Percentiles rank a stretch among this genome's conserved stretches.
Evolutionary conservation across 2,329 filamentous ascomycete species (phyloP).

Genomic region (Neurospora sp.): DNA sequence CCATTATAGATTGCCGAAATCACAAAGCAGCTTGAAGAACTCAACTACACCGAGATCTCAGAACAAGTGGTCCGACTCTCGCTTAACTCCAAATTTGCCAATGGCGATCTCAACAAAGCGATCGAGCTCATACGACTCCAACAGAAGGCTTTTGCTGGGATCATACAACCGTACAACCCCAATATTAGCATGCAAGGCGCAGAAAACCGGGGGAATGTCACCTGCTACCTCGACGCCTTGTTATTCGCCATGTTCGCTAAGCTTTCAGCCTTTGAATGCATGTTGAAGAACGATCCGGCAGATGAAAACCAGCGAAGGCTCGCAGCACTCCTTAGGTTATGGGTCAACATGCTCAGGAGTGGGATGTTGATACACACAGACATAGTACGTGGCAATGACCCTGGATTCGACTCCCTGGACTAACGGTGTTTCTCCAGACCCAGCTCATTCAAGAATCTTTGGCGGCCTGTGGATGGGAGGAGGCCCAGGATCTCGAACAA

Average conservation of each 20-base stretch:
- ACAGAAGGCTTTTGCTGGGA: slow-evolving; percentile 71
- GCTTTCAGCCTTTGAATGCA: slow-evolving; percentile 83
- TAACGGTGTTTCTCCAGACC: slow-evolving; percentile 44
- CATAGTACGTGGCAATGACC: slow-evolving; percentile 46
- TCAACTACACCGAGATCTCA: slow-evolving; percentile 36
- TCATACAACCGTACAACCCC: slow-evolving; percentile 66
- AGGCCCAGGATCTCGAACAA: slow-evolving; percentile 67
- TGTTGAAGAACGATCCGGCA: slow-evolving; percentile 70
- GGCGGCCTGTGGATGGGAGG: slow-evolving; percentile 79
- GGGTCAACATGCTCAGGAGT: slow-evolving; percentile 84
- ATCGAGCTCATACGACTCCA: slow-evolving; percentile 69
- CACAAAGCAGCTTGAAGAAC: slow-evolving; percentile 29
- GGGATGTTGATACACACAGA: slow-evolving; percentile 80
- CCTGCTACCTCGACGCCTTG: slow-evolving; percentile 88
- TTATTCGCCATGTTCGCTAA: slow-evolving; percentile 94
- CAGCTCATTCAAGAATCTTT: slow-evolving; percentile 73
- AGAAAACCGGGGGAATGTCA: slow-evolving; percentile 75
- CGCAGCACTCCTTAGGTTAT: slow-evolving; percentile 70
- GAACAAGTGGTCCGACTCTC: slow-evolving; percentile 49
- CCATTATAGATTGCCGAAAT: slow-evolving; percentile 31
- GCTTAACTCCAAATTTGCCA: slow-evolving; percentile 53
- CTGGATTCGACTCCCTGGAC: slow-evolving; percentile 4
- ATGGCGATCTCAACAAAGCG: slow-evolving; percentile 63
- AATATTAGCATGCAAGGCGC: slow-evolving; percentile 69
- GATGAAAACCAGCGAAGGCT: slow-evolving; percentile 64